Evolutionary conservation across 305 asterid species (phyloP), one percentile per base, ranked within the genome.

Genomic region (Fraxinus floribunda): DNA sequence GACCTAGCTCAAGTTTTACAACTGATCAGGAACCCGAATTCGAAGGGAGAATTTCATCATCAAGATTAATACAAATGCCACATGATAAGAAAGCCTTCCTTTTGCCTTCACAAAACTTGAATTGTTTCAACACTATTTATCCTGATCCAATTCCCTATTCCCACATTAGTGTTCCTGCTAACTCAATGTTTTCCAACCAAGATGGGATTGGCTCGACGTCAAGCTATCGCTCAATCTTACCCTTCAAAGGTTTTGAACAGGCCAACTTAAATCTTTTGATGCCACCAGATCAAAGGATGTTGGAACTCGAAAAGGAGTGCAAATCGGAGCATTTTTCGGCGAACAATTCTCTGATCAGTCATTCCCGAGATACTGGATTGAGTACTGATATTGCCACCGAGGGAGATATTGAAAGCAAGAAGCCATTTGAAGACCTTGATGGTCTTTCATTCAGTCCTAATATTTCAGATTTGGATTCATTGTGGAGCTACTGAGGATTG

Each of bases 281-380:
- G 34, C 71, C 81, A 38, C 82, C 84, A 24, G 82, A 72, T 73
- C 55, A n/a, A 72, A 46, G 78, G 66, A 18, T 38, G 18, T n/a
- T n/a, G 26, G 68, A 57, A 11, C 62, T 26, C n/a, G 70, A 76
- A 75, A 84, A 52, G 29, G 35, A 8, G 13, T 66, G 85, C 81
- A 82, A 89, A 79, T 57, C 49, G 82, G 94, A 90, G 83, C 89
- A 66, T 73, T 80, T 85, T 52, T 89, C 91, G 2, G 41, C 83
- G 0, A 89, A 90, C 85, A 86, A 88, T 72, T 90, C 91, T 10
- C 81, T 86, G 85, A 83, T 90, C 30, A 89, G 91, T 84, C 90
- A 79, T 22, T 92, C 97, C 18, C 93, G 89, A 62, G 94, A 92
- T 11, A 90, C 94, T 5, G 93, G 93, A 11, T 81, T 88, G 0